Evolutionary conservation across 2,329 filamentous ascomycete genomes (phyloP), one percentile per base, ranked within the genome.

Genomic region (Neoascochyta sp.): DNA sequence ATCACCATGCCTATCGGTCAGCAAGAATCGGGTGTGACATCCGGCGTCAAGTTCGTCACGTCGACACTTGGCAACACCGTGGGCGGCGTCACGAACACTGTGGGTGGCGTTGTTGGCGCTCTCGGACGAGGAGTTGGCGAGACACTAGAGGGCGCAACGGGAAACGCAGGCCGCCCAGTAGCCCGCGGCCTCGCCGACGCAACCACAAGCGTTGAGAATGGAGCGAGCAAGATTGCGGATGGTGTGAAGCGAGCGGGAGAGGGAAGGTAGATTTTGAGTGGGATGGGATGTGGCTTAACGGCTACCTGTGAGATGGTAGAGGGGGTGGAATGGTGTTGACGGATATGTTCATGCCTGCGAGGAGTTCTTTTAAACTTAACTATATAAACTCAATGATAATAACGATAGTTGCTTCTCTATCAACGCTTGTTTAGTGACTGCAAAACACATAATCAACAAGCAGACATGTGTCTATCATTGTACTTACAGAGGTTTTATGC

Each of bases 41-140:
- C 69, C 27, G 70, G 71, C 33, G 66, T 73, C 32, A 74, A 73
- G 43, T 73, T 73, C 43, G 71, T 74, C 27, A 76, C 72, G 4
- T 73, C 69, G 1, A 74, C 73, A 2, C 54, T 75, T 15, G 74
- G 74, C 27, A 77, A 77, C 50, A 69, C 69, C 1, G 67, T 60
- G 22, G 73, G 72, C n/a, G 74, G 74, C 19, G 55, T 75, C 11
- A 66, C 70, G 5, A 69, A 70, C 36, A 76, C 72, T 3, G 62
- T 71, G 3, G 73, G 74, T 9, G 70, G 71, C 16, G 64, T 76
- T 2, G 68, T 75, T 9, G 74, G 68, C 24, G 63, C 66, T 9
- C 49, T 65, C 9, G 67, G 67, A 22, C 52, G 64, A 18, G 67
- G 67, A 11, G 43, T 69, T 14, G 68, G 67, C 20, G 64, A 69